A percentile compares a stretch with the other conserved stretches of the same genome.
These are phyloP conservation scores for Coelastrella sp. DNA, from an alignment of 139 green algal genomes.

Conservation along the genomic window DNA sequence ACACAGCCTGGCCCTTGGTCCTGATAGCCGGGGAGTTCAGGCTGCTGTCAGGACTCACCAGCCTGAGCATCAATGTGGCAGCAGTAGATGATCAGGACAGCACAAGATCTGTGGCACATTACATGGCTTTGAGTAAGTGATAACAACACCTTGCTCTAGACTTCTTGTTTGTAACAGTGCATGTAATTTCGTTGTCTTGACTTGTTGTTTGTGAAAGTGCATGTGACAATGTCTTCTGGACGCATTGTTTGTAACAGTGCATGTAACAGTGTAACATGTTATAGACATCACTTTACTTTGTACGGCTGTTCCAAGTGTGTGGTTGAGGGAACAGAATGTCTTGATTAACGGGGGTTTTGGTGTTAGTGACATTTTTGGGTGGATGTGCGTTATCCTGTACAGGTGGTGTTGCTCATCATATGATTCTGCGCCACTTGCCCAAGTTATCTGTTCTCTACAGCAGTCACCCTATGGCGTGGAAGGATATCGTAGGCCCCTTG, in stretches of 20 bases:
- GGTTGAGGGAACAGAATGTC: too few species aligned
- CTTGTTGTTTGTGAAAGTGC: not conserved
- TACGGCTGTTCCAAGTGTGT: too few species aligned
- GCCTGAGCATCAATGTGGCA: slow-evolving; percentile 1
- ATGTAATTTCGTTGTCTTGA: not conserved
- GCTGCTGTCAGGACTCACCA: slow-evolving; percentile 1
- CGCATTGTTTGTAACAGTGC: not conserved
- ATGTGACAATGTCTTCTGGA: not conserved
- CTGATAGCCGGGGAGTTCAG: slow-evolving; percentile 1
- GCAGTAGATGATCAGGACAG: not conserved
- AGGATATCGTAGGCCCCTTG: not conserved
- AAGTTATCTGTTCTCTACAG: not conserved
- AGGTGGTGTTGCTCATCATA: not conserved
- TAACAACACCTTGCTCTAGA: not conserved
- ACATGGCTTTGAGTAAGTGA: not conserved
- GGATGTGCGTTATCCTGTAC: not conserved
- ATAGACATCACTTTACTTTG: too few species aligned
- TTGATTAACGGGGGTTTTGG: not conserved
- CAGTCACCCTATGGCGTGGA: not conserved
- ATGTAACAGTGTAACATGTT: too few species aligned
- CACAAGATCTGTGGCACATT: slow-evolving; percentile 3
- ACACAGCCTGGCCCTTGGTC: not conserved
- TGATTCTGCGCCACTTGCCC: slow-evolving; percentile 1
- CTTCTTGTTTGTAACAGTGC: not conserved
- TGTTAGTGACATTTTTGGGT: not conserved